Evolutionary conservation across 1,284 basidiomycete genomes (phyloP).

Genomic region (Baeospora myosura): DNA sequence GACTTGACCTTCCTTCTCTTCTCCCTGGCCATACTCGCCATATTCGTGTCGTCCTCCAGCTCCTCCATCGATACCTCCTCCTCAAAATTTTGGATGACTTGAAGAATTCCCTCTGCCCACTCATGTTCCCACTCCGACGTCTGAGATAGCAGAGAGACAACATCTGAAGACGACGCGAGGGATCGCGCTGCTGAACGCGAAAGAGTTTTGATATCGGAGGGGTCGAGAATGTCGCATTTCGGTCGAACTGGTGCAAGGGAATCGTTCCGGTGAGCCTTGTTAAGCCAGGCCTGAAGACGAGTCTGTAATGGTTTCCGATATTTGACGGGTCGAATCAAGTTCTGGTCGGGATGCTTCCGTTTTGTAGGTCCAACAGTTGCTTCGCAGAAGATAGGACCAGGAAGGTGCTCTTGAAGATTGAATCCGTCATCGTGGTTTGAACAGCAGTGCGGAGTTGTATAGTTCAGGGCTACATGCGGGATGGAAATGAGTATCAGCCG

Average conservation of each 20-base stretch:
- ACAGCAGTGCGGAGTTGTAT: slow-evolving; percentile 1
- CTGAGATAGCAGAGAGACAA: background rate
- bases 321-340: background rate
- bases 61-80: background rate
- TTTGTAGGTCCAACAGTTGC: no score
- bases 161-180: background rate
- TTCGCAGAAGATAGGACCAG: background rate
- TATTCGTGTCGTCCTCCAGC: background rate
- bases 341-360: background rate
- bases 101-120: background rate
- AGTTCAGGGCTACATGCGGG: background rate
- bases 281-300: background rate
- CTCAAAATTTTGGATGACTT: background rate
- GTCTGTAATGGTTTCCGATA: background rate
- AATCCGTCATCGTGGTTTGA: background rate
- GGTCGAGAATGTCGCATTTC: background rate
- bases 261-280: background rate
- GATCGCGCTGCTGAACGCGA: background rate
- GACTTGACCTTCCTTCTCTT: background rate
- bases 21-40: background rate
- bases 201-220: background rate
- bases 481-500: no score
- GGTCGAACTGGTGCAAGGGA: background rate
- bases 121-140: background rate
- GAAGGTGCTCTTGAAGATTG: slow-evolving; percentile 1